Evolutionary conservation across 768 basidiomycete species (phyloP).

Genomic region (Auriscalpium vulgare): DNA sequence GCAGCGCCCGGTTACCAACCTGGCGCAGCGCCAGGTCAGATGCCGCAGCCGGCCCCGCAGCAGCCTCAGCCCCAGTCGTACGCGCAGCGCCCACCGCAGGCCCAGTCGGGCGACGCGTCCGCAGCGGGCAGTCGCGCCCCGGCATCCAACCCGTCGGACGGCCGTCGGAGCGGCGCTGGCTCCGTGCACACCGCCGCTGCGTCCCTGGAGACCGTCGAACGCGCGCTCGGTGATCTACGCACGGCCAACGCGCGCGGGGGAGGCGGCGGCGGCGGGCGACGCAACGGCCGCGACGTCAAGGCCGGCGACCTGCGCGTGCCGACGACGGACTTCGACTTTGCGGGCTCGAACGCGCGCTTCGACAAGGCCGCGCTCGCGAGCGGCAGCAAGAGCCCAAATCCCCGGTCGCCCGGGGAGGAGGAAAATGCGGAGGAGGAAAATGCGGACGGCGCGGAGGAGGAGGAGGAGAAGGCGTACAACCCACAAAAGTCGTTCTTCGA

Average conservation of each 20-base stretch:
- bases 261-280: conserved; percentile 31
- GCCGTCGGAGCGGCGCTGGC: conserved; percentile 30
- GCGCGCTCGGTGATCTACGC: conserved; percentile 44
- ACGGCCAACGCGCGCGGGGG: conserved; percentile 17
- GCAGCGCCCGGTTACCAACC: conserved; percentile 17
- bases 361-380: conserved; percentile 54
- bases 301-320: conserved; percentile 48
- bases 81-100: neutral
- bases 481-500: conserved; percentile 80
- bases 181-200: conserved; percentile 66
- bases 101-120: neutral
- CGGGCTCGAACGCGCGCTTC: conserved; percentile 68
- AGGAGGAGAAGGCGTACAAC: conserved; percentile 53
- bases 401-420: conserved; percentile 19
- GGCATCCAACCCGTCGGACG: conserved; percentile 16
- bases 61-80: conserved; percentile 2
- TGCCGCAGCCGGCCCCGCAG: conserved; percentile 17
- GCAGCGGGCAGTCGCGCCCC: neutral
- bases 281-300: conserved; percentile 29
- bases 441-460: conserved; percentile 19
- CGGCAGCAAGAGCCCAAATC: conserved; percentile 18
- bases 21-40: conserved; percentile 10
- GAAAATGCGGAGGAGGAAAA: conserved; percentile 24
- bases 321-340: conserved; percentile 75
- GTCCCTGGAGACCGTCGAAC: conserved; percentile 65